Evolutionary conservation across 257 asterid species (phyloP).

Genomic region (Ilex aquifolium): DNA sequence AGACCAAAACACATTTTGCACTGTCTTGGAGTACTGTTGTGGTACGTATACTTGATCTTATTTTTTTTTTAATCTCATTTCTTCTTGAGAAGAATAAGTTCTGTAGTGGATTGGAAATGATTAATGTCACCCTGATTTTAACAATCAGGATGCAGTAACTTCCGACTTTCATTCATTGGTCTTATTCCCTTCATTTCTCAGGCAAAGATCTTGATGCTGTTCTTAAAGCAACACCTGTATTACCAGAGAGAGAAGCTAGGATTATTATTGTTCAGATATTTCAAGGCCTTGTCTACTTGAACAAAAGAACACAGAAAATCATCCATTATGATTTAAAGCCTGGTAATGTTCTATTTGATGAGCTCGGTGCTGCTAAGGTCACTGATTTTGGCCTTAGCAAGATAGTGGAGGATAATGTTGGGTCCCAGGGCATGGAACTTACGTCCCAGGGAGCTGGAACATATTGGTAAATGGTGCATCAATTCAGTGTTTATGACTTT

Average conservation of each 20-base stretch:
- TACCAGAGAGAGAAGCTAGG: conserved; percentile 93
- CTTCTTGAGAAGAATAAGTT: not conserved
- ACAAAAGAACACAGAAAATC: conserved; percentile 83
- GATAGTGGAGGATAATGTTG: conserved; percentile 96
- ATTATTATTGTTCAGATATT: conserved; percentile 85
- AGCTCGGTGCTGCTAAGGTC: conserved; percentile 77
- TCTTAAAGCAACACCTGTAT: conserved; percentile 75
- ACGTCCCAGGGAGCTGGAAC: conserved; percentile 99
- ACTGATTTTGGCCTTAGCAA: conserved; percentile 99
- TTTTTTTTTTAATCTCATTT: not conserved
- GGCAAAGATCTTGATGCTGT: conserved; percentile 99
- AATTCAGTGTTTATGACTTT: not conserved
- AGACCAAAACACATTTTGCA: conserved; percentile 95
- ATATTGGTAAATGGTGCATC: conserved; percentile 67
- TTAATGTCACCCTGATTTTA: too few species aligned
- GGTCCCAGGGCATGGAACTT: conserved; percentile 99
- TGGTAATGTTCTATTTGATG: conserved; percentile 95
- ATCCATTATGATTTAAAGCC: conserved; percentile 99
- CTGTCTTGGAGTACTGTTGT: conserved; percentile 91
- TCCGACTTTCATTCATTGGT: too few species aligned
- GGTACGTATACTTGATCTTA: conserved; percentile 43
- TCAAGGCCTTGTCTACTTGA: conserved; percentile 91
- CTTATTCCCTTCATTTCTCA: conserved; percentile 12
- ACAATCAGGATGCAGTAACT: too few species aligned
- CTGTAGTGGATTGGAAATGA: too few species aligned